Base-by-base conservation (phyloP, 2,329 filamentous ascomycete species). In the Xylaria sp. region DNA sequence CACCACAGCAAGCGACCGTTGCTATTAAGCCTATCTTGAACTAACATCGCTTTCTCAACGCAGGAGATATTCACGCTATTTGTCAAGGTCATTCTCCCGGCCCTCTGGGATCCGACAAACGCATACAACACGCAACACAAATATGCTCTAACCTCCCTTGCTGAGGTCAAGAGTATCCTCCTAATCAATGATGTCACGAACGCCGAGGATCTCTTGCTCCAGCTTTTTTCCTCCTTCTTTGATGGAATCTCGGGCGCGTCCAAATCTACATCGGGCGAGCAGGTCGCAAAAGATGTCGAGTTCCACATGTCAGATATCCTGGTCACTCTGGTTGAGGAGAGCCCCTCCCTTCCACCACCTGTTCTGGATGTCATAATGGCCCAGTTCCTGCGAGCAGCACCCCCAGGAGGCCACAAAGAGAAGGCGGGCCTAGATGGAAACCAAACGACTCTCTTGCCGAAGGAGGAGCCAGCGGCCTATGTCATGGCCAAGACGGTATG, bases 401-500 rank as follows among this genome's bases (percentile, higher is more conserved):
- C 91, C 0, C 85, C 83, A 0, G 82, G 80, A 16, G 77, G 86
- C 40, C 80, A 78, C 56, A 87, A 82, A 66, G 81, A 78, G 61
- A 87, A 84, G 66, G 65, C 74, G 18, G 80, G 84, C 26, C 68
- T 86, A 8, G 90, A 92, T 66, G 85, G 85, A 39, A 91, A 86
- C 66, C 92, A 96, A 69, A 90, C 87, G 1, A 96, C 90, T 0
- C 79, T 96, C 17, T 78, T 91, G n/a, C 78, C 91, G 48, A 96
- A 95, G 68, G 89, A 94, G 59, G 89, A 95, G 51, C 93, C 94
- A 1, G 86, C 92, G 16, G 92, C 94, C 1, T 99, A 99, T 75
- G 89, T 94, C 68, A 96, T 97, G 89, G 93, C 94, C 19, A 96
- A 95, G 73, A 90, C 90, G 2, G 87, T 99, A 41, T 99, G 94